Percentiles rank a stretch among this genome's conserved stretches.
Conservation (phyloP, 2,329 filamentous ascomycete species). For the Coniosporium tulheliwenetii region DNA sequence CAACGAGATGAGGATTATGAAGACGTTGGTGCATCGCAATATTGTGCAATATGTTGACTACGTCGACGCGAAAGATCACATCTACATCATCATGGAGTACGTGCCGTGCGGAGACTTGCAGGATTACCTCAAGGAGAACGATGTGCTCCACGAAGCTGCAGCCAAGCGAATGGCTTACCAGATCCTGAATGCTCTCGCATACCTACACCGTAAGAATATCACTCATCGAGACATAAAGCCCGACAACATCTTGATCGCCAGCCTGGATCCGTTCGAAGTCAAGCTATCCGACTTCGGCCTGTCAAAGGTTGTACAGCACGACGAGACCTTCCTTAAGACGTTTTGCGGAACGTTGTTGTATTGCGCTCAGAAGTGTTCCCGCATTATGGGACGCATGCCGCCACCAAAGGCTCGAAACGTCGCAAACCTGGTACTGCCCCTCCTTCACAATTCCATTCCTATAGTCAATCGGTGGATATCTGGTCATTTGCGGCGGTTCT, state of each 20-base stretch:
- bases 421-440: slow-evolving; percentile 32
- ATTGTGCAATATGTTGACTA: slow-evolving; percentile 88
- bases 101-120: slow-evolving; percentile 72
- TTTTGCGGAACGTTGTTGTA: slow-evolving; percentile 95
- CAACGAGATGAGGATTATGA: slow-evolving; percentile 96
- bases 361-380: slow-evolving; percentile 92
- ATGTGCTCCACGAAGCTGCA: slow-evolving; percentile 48
- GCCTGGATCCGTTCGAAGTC: slow-evolving; percentile 56
- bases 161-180: slow-evolving; percentile 61
- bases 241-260: slow-evolving; percentile 83
- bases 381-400: slow-evolving; percentile 53
- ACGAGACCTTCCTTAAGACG: slow-evolving; percentile 84
- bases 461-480: slow-evolving; percentile 84
- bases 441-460: slow-evolving; percentile 39
- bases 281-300: slow-evolving; percentile 95
- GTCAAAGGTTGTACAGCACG: slow-evolving; percentile 82
- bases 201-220: slow-evolving; percentile 76
- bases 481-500: slow-evolving; percentile 93
- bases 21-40: slow-evolving; percentile 65
- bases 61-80: slow-evolving; percentile 61
- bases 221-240: slow-evolving; percentile 98
- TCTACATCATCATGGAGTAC: slow-evolving; percentile 97
- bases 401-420: slow-evolving; percentile 44
- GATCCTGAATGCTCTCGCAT: slow-evolving; percentile 66
- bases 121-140: slow-evolving; percentile 47